Base-by-base conservation (phyloP, 768 basidiomycete species). In the Neoboletus brunneissimus region DNA sequence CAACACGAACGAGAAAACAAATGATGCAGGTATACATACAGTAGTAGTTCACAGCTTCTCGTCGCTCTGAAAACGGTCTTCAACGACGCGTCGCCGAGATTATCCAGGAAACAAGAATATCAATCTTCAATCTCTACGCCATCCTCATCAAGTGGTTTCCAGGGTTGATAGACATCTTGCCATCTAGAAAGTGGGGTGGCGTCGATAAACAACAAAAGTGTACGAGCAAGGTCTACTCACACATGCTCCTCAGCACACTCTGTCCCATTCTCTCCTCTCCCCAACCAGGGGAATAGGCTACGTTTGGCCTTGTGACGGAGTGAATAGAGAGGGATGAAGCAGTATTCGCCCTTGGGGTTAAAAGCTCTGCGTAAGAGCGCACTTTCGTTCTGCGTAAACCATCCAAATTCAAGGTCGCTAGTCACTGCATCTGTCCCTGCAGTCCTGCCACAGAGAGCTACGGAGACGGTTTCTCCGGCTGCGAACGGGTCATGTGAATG, bases 141-240 rank as follows among this genome's bases (percentile, higher is more conserved):
- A 10, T 64, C 58, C 29, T 65, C 65, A 48, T 65, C 48, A 11
- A 61, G 56, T 15, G 58, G 65, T n/a, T 37, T 66, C 65, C 65
- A 64, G 3, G 51, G 29, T n/a, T 43, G 54, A 53, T 53, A 56
- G 29, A 61, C 62, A 20, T 67, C 57, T 22, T 49, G n/a, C 57
- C 61, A 63, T n/a, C 65, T 64, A 32, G 16, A 13, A 43, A n/a
- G 15, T 16, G 15, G 8, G 47, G 16, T 22, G 13, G 31, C 13
- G 7, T 32, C 9, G 15, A 48, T 27, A 27, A 18, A 25, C 22
- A 34, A 32, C n/a, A 22, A 16, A 32, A 22, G 5, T 13, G 8
- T 31, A 15, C 15, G 15, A 48, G 47, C 13, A 22, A 40, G 10
- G 20, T 35, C n/a, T 31, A 61, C 56, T 53, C 38, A 60, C 62